Conservation (phyloP, 805 yeast species). For the Suhomyces prunicola region DNA sequence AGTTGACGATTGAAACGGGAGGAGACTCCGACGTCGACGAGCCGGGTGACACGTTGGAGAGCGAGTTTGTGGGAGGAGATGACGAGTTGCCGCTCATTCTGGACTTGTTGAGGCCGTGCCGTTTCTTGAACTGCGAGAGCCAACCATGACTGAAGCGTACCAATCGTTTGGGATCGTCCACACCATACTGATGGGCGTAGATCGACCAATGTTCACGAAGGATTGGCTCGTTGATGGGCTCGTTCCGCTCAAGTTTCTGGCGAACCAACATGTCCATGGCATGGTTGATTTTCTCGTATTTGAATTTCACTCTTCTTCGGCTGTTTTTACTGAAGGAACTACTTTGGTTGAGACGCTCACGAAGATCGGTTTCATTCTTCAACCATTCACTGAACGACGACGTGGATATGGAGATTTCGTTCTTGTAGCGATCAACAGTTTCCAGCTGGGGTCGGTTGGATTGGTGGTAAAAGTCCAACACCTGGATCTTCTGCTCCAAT, state of each 20-base stretch:
- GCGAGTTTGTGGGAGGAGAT: background rate
- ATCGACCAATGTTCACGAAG: slow-evolving; percentile 55
- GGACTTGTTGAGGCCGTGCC: slow-evolving; percentile 47
- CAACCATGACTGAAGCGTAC: slow-evolving; percentile 60
- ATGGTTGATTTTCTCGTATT: slow-evolving; percentile 54
- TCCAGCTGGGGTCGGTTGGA: slow-evolving; percentile 54
- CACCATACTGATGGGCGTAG: slow-evolving; percentile 54
- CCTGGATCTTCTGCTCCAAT: slow-evolving; percentile 55
- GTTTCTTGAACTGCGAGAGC: slow-evolving; percentile 57
- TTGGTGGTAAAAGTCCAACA: slow-evolving; percentile 48
- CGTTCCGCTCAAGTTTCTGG: slow-evolving; percentile 38
- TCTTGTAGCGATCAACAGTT: slow-evolving; percentile 51
- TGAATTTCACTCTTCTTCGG: slow-evolving; percentile 48
- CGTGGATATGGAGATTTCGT: slow-evolving; percentile 53
- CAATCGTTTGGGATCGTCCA: slow-evolving; percentile 56
- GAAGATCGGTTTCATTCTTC: slow-evolving; percentile 48
- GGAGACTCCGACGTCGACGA: slow-evolving; percentile 6
- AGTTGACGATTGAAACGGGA: slow-evolving; percentile 13
- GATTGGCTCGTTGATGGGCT: slow-evolving; percentile 53
- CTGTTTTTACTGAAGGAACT: slow-evolving; percentile 27
- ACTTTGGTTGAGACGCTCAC: slow-evolving; percentile 42
- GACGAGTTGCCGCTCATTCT: slow-evolving; percentile 21
- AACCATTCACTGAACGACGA: slow-evolving; percentile 62
- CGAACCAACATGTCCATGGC: slow-evolving; percentile 58
- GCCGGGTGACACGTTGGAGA: background rate